Conservation (phyloP, 129 eudicot species). For the Smallanthus sonchifolius region DNA sequence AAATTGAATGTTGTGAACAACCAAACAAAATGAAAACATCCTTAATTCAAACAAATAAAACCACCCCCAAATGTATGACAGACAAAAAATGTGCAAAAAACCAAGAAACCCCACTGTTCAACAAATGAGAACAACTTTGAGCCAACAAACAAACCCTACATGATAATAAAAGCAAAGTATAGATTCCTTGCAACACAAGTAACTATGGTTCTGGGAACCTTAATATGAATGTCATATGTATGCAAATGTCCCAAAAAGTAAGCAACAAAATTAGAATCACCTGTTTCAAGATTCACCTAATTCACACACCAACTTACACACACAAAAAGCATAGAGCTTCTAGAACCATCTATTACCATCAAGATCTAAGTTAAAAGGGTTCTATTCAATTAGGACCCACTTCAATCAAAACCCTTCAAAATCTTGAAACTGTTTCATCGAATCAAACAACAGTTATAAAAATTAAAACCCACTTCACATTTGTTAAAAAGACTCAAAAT, state of each 20-base stretch:
- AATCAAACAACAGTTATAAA: conserved; percentile 19
- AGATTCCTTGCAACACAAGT: conserved; percentile 28
- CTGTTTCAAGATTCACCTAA: conserved; percentile 39
- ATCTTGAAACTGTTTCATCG: conserved; percentile 22
- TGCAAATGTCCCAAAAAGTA: conserved; percentile 22
- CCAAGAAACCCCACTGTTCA: conserved; percentile 27
- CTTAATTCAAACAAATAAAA: background rate
- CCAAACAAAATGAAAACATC: background rate
- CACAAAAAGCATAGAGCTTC: conserved; percentile 32
- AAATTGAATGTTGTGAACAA: background rate
- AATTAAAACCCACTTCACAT: conserved; percentile 17
- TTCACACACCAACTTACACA: conserved; percentile 39
- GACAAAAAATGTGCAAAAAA: conserved; percentile 26
- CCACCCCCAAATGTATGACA: conserved; percentile 1
- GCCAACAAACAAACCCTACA: conserved; percentile 44
- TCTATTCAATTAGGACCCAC: conserved; percentile 68
- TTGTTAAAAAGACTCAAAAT: conserved; percentile 14
- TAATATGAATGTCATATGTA: background rate
- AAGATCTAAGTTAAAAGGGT: conserved; percentile 49
- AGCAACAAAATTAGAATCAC: conserved; percentile 24
- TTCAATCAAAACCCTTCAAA: conserved; percentile 29
- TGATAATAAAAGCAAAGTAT: conserved; percentile 32
- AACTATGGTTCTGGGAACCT: conserved; percentile 4
- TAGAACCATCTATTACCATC: conserved; percentile 43
- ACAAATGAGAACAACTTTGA: conserved; percentile 32